Percentiles rank a stretch among this genome's conserved stretches.
Conservation (phyloP, 768 basidiomycete species). For the Cystofilobasidium capitatum region DNA sequence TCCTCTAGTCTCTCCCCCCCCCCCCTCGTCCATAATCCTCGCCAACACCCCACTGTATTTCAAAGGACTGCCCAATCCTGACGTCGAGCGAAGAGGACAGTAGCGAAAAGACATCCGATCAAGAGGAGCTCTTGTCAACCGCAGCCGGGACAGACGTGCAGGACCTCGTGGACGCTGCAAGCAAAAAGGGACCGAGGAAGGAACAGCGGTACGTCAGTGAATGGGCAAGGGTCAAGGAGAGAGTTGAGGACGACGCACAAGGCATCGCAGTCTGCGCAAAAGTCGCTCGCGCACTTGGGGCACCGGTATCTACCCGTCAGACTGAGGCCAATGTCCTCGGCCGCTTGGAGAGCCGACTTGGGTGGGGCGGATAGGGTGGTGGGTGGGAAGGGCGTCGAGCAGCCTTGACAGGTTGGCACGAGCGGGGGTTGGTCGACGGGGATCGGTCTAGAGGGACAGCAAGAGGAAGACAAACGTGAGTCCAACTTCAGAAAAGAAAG, state of each 20-base stretch:
- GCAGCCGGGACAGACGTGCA: conserved; percentile 79
- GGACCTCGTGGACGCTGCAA: conserved; percentile 65
- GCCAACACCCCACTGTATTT: no score
- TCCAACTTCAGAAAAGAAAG: neutral
- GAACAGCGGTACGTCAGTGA: neutral
- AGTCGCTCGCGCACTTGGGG: conserved; percentile 72
- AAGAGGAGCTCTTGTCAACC: no score
- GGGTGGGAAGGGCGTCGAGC: conserved; percentile 57
- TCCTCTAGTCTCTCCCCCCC: no score
- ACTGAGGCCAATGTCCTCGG: conserved; percentile 57
- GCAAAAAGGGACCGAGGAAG: neutral
- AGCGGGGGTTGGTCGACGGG: conserved; percentile 32
- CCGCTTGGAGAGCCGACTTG: conserved; percentile 30
- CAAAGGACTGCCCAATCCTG: no score
- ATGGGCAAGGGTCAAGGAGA: neutral
- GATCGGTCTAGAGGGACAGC: neutral
- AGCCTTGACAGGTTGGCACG: conserved; percentile 58
- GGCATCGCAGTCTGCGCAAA: conserved; percentile 91
- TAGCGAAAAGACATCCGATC: no score
- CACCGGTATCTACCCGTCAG: conserved; percentile 81
- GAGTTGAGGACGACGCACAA: conserved; percentile 43
- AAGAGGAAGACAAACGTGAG: neutral
- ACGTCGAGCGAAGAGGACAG: no score
- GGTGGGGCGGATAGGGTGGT: conserved; percentile 28
- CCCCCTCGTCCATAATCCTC: no score